phyloP scores from a whole-genome alignment of 1,139 yeast genomes.

The Yamadazyma triangularis region DNA sequence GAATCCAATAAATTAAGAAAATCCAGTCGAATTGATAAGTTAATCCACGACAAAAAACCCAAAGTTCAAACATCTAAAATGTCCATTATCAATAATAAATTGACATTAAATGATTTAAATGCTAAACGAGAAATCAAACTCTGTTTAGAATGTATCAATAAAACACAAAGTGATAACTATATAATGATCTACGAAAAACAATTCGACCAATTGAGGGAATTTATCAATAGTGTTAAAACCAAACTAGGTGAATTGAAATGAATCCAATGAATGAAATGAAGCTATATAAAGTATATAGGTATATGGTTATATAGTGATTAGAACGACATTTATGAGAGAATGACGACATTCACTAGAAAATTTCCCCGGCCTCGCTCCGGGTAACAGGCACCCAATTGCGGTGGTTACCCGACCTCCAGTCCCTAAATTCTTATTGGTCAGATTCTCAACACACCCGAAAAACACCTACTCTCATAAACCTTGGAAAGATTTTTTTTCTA shows the following conservation, averaged over 20 bases:
- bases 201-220: neutral
- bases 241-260: too few species aligned
- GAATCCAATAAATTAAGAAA: slow-evolving; percentile 2
- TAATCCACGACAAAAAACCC: neutral
- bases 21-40: slow-evolving; percentile 3
- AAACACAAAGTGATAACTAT: slow-evolving; percentile 2
- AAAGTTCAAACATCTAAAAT: slow-evolving; percentile 6
- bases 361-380: too few species aligned
- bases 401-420: too few species aligned
- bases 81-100: slow-evolving; percentile 9
- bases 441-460: slow-evolving; percentile 3
- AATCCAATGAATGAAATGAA: too few species aligned
- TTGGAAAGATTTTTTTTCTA: neutral
- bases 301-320: too few species aligned
- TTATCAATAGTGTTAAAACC: neutral
- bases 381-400: too few species aligned
- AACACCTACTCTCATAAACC: neutral
- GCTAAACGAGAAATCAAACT: slow-evolving; percentile 15
- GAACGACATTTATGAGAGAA: too few species aligned
- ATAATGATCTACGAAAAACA: slow-evolving; percentile 6
- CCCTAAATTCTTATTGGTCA: slow-evolving; percentile 5
- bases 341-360: too few species aligned
- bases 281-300: too few species aligned
- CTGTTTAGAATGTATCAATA: slow-evolving; percentile 18
- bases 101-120: slow-evolving; percentile 18